Evolutionary conservation across 805 yeast genomes (phyloP), one percentile per base, ranked within the genome.

Genomic region (Brettanomyces anomalus): DNA sequence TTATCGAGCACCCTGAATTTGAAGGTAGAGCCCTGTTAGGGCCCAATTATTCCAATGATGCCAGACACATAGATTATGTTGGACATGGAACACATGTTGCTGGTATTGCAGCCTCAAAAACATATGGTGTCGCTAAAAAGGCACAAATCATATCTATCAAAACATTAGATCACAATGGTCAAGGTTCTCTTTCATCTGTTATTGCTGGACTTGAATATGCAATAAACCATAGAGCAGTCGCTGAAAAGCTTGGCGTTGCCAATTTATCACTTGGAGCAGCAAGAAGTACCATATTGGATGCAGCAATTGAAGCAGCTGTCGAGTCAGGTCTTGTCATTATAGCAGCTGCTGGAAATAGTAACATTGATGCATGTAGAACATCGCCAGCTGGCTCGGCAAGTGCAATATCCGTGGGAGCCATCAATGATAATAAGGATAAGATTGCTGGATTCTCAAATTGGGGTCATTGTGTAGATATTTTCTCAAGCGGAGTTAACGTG

Each of bases 31-130:
- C 81, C 6, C 51, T 49, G 5, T 56, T 61, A 45, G 89, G 89
- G 0, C 70, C 66, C 6, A 85, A 81, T 53, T 75, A 79, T 45
- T 79, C 86, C 0, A 66, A 65, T 2, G 81, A 76, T 49, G 76
- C 77, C 1, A 55, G 67, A 1, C 86, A 85, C 5, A 44, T 53
- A 4, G 96, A 89, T 57, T 64, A 64, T 8, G 80, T 81, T 51
- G 96, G 96, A 0, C 97, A 88, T 59, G 97, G 96, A 0, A 86
- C 96, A 1, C 96, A 88, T 61, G 94, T 89, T 39, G 95, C 96
- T 0, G 96, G 96, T 3, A 66, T 86, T 11, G 73, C 86, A 43
- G 96, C 90, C 0, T 85, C 96, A 2, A 69, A 64, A 42, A 76
- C 79, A 2, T 88, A 68, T 64, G 97, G 97, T 5, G 93, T 86